Evolutionary conservation across 2,329 filamentous ascomycete species (phyloP), one percentile per base, ranked within the genome.

Genomic region (Fusarium nurragi): DNA sequence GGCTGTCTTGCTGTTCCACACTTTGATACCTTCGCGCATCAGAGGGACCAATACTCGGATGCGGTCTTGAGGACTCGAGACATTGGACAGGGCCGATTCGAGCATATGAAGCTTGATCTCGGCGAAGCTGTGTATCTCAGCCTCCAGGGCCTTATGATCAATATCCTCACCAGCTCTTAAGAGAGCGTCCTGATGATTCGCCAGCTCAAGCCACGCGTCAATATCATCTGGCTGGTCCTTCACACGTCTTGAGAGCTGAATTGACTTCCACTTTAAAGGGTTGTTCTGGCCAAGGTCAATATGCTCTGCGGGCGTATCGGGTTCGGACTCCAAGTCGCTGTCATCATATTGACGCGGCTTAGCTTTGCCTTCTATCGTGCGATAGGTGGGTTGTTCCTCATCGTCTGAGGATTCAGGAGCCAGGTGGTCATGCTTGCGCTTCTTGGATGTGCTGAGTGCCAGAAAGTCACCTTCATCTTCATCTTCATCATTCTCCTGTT

Each of bases 51-150:
- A 75, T 1, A 97, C 80, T 10, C 77, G 78, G 58, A 91, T 85
- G 16, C 85, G 83, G 38, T 84, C 82, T 32, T 78, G 69, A 1
- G 79, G 76, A 1, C 75, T 74, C 5, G 67, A 65, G 7, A 86
- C 81, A 41, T 89, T 85, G 12, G 81, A 78, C 9, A 97, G 75
- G 1, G 94, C 94, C 60, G 92, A 88, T 65, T 94, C 88, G 60
- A 94, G 91, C 60, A 97, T 86, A 3, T 90, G 88, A 4, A 97
- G 79, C 66, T 92, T 94, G 53, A 97, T 87, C 64, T 95, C 90
- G 5, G 92, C 88, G 52, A 92, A 86, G 62, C 90, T 90, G 61
- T 84, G 84, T 47, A 81, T 79, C 71, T 95, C 90, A 4, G 88
- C 86, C 25, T 80, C 79, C 0, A 86, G 88, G 26, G 72, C 75